Percentiles rank a stretch among this genome's conserved stretches.
These are phyloP conservation scores for Aspergillus puulaauensis DNA, from an alignment of 2,329 filamentous ascomycete genomes.

Conservation along the genomic window DNA sequence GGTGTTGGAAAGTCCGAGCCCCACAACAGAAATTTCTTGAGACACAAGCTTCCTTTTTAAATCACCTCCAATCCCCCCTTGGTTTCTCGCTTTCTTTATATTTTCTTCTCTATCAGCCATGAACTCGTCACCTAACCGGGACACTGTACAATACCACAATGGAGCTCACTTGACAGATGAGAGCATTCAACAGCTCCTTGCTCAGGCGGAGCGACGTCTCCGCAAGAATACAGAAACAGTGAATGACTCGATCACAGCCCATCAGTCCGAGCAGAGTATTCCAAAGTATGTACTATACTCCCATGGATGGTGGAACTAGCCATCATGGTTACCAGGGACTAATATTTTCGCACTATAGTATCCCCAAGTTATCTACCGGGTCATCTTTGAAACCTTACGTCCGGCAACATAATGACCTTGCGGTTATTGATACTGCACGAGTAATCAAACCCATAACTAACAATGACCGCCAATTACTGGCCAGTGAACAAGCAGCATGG, in stretches of 20 bases:
- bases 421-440: conserved; percentile 53
- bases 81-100: not conserved
- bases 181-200: conserved; percentile 63
- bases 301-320: too few species aligned
- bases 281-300: conserved; percentile 3
- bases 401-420: conserved; percentile 52
- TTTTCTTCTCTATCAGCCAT: not conserved
- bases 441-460: conserved; percentile 51
- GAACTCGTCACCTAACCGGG: not conserved
- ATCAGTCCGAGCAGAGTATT: not conserved
- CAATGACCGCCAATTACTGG: conserved; percentile 18
- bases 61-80: not conserved
- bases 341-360: conserved; percentile 28
- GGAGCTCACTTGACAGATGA: conserved; percentile 58
- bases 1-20: not conserved
- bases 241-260: not conserved
- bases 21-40: conserved; percentile 6
- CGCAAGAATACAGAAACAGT: conserved; percentile 19
- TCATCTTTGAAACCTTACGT: conserved; percentile 55
- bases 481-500: not conserved
- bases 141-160: not conserved
- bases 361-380: conserved; percentile 53
- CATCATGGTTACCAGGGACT: not conserved
- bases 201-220: conserved; percentile 62
- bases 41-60: not conserved